Conservation (phyloP, 2,329 filamentous ascomycete species). For the Diaporthe sp. region DNA sequence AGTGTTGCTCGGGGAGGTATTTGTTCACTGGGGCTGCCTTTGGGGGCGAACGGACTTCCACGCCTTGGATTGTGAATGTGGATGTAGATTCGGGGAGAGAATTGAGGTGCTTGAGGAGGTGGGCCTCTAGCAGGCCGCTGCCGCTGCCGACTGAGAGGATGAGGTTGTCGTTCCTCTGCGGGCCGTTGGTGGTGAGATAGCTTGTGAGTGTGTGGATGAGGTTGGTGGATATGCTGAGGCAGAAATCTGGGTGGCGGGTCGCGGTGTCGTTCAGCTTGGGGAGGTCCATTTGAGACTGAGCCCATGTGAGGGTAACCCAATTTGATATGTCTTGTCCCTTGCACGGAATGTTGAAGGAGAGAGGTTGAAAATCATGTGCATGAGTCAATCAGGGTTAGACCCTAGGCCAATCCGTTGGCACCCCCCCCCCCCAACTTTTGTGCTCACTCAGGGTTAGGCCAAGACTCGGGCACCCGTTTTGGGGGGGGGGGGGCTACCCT, state of each 20-base stretch:
- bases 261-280: conserved; percentile 23
- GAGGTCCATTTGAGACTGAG: neutral
- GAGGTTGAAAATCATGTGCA: too few species aligned
- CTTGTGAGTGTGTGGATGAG: conserved; percentile 30
- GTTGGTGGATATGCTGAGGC: conserved; percentile 38
- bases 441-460: too few species aligned
- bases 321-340: too few species aligned
- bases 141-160: conserved; percentile 40
- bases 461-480: too few species aligned
- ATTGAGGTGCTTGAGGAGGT: conserved; percentile 26
- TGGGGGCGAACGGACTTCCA: conserved; percentile 33
- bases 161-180: neutral
- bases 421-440: too few species aligned
- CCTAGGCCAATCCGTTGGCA: too few species aligned
- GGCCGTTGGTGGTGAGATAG: conserved; percentile 1
- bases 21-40: conserved; percentile 20
- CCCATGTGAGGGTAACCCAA: neutral
- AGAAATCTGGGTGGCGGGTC: conserved; percentile 33
- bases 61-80: conserved; percentile 21
- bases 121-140: conserved; percentile 39
- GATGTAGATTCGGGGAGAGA: neutral
- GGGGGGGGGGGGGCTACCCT: too few species aligned
- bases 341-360: too few species aligned
- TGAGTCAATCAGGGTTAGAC: too few species aligned
- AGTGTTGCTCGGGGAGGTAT: conserved; percentile 33